Percentiles rank a stretch among this genome's conserved stretches.
These are phyloP conservation scores for Shiraia bambusicola DNA, from an alignment of 2,329 filamentous ascomycete genomes.

Conservation along the genomic window DNA sequence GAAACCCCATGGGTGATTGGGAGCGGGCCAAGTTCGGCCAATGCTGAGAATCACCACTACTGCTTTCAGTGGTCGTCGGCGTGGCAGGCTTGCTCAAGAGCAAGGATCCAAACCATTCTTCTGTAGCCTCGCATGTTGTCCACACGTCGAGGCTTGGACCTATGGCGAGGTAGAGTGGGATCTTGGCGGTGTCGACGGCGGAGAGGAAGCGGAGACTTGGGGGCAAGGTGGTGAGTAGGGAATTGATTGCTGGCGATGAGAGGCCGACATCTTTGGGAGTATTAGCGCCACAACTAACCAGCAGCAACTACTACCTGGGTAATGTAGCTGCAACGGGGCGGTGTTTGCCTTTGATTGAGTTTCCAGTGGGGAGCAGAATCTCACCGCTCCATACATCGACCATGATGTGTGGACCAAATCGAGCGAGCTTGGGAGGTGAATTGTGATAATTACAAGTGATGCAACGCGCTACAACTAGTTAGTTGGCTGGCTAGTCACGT, in stretches of 20 bases:
- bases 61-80: slow-evolving; percentile 2
- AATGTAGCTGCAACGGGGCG: not conserved
- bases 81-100: slow-evolving; percentile 28
- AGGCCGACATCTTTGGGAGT: slow-evolving; percentile 32
- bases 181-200: slow-evolving; percentile 42
- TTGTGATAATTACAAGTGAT: too few relatives aligned
- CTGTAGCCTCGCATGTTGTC: slow-evolving; percentile 36
- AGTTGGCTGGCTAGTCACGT: slow-evolving; percentile 14
- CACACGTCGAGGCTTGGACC: slow-evolving; percentile 44
- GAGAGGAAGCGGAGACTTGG: slow-evolving; percentile 40
- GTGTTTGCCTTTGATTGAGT: slow-evolving; percentile 21
- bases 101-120: slow-evolving; percentile 45
- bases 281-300: not conserved
- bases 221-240: slow-evolving; percentile 16
- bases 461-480: not conserved
- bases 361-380: slow-evolving; percentile 33
- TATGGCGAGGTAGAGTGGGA: slow-evolving; percentile 45
- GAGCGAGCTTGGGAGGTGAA: too few relatives aligned
- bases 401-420: slow-evolving; percentile 20
- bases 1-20: slow-evolving; percentile 46
- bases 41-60: slow-evolving; percentile 4
- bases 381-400: slow-evolving; percentile 39
- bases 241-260: slow-evolving; percentile 22
- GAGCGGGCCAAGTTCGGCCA: slow-evolving; percentile 44
- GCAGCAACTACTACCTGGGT: not conserved